Percentiles rank a stretch among this genome's conserved stretches.
Evolutionary conservation across 2,329 filamentous ascomycete species (phyloP).

Genomic region (Cladosporium velox): DNA sequence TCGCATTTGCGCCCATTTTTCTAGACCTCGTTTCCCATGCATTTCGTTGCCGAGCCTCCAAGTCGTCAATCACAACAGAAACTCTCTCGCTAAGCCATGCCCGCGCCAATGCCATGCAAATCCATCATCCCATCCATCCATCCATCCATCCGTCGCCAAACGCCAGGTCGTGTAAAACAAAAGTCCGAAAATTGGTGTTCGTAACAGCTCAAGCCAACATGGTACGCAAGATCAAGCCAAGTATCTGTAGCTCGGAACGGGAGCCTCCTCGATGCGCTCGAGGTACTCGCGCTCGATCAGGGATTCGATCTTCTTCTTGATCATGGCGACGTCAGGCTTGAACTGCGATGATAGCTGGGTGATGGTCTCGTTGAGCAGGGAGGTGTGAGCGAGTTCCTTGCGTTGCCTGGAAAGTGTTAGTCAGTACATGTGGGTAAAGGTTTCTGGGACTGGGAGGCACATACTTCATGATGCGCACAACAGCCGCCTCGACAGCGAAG

Average conservation of each 20-base stretch:
- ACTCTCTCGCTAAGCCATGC: not conserved
- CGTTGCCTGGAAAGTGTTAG: constrained; percentile 59
- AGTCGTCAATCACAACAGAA: not conserved
- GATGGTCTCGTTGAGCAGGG: constrained; percentile 71
- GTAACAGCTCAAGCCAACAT: not conserved
- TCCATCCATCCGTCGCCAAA: not conserved
- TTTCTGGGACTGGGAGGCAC: constrained; percentile 38
- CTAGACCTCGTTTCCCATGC: not conserved
- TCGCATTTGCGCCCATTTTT: not conserved
- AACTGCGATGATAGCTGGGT: constrained; percentile 69
- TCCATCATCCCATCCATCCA: not conserved
- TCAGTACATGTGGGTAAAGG: constrained; percentile 34
- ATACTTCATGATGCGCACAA: constrained; percentile 85
- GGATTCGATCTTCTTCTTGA: constrained; percentile 80
- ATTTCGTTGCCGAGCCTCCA: not conserved
- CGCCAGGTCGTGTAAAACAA: not conserved
- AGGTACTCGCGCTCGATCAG: constrained; percentile 77
- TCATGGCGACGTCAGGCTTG: constrained; percentile 72
- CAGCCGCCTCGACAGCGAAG: constrained; percentile 72
- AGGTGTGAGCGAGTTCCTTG: constrained; percentile 68
- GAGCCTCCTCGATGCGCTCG: constrained; percentile 68
- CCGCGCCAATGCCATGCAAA: not conserved
- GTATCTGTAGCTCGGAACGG: constrained; percentile 68
- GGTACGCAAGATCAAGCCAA: constrained; percentile 56
- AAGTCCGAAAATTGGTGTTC: not conserved